Percentiles rank a stretch among this genome's conserved stretches.
These are phyloP conservation scores for Auricularia heimuer DNA, from an alignment of 768 basidiomycete species.

Conservation along the genomic window DNA sequence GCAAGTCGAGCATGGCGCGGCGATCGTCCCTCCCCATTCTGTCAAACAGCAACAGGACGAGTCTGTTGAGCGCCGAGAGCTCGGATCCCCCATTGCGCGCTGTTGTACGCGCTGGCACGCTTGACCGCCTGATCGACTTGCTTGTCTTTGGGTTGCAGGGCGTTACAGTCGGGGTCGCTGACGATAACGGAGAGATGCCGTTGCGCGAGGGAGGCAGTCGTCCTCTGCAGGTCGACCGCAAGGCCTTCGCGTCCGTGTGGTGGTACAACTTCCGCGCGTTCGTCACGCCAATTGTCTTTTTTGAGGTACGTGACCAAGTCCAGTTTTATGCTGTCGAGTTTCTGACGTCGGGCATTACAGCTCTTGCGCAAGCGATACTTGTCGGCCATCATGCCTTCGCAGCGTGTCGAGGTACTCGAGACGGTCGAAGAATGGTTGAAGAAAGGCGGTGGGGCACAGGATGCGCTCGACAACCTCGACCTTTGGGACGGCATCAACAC, in stretches of 20 bases:
- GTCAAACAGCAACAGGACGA: conserved; percentile 40
- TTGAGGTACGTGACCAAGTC: conserved; percentile 49
- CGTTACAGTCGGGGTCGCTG: conserved; percentile 70
- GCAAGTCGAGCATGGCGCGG: conserved; percentile 67
- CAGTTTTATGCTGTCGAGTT: background rate
- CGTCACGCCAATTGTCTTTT: conserved; percentile 70
- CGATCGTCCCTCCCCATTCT: conserved; percentile 74
- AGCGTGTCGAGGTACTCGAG: conserved; percentile 54
- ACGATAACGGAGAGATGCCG: conserved; percentile 81
- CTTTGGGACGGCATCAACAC: conserved; percentile 46
- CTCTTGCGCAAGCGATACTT: conserved; percentile 68
- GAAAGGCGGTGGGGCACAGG: conserved; percentile 67
- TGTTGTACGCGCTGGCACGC: conserved; percentile 66
- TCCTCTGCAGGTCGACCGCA: conserved; percentile 60
- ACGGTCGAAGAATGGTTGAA: conserved; percentile 64
- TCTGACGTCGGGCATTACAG: conserved; percentile 25
- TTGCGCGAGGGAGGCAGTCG: conserved; percentile 64
- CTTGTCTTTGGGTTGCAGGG: conserved; percentile 69
- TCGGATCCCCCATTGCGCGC: conserved; percentile 67
- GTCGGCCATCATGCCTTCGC: conserved; percentile 30
- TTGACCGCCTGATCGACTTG: conserved; percentile 63
- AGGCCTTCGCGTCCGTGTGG: conserved; percentile 68
- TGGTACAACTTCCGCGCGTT: conserved; percentile 80
- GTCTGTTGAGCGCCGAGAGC: conserved; percentile 48
- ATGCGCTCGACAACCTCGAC: conserved; percentile 61